These are phyloP conservation scores for Aureobasidium namibiae DNA, from an alignment of 2,329 filamentous ascomycete species.

Conservation along the genomic window DNA sequence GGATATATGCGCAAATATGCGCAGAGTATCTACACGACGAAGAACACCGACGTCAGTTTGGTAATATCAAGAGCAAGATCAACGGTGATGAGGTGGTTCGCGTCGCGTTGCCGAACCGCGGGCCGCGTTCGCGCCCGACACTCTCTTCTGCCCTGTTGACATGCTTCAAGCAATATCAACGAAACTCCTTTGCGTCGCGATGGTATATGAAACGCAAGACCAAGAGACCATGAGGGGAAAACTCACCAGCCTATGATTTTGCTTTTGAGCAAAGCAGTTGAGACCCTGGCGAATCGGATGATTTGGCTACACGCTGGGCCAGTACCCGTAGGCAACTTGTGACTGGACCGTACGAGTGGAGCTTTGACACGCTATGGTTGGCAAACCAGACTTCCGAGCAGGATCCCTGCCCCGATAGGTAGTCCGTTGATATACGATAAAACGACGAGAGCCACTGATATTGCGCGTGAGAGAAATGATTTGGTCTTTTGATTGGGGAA, in stretches of 20 bases:
- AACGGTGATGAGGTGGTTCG: neutral
- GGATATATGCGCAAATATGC: no score
- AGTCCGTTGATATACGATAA: neutral
- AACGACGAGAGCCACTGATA: neutral
- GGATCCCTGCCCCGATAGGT: neutral
- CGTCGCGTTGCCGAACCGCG: constrained; percentile 4
- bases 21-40: neutral
- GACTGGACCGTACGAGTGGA: neutral
- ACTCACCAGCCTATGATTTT: neutral
- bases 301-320: constrained; percentile 7
- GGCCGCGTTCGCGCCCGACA: neutral
- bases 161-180: neutral
- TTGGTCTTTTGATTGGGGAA: neutral
- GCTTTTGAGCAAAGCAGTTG: neutral
- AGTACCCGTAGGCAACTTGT: constrained; percentile 5
- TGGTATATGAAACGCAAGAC: neutral
- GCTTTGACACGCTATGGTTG: constrained; percentile 8
- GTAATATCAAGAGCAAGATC: neutral
- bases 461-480: neutral
- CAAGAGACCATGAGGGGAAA: neutral
- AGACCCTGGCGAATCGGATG: constrained; percentile 7
- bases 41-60: neutral
- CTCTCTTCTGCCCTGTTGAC: neutral
- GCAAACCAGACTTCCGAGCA: neutral
- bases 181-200: neutral